Evolutionary conservation across 441 rosid species (phyloP), one percentile per base, ranked within the genome.

Genomic region (Hypseocharis bilobata): DNA sequence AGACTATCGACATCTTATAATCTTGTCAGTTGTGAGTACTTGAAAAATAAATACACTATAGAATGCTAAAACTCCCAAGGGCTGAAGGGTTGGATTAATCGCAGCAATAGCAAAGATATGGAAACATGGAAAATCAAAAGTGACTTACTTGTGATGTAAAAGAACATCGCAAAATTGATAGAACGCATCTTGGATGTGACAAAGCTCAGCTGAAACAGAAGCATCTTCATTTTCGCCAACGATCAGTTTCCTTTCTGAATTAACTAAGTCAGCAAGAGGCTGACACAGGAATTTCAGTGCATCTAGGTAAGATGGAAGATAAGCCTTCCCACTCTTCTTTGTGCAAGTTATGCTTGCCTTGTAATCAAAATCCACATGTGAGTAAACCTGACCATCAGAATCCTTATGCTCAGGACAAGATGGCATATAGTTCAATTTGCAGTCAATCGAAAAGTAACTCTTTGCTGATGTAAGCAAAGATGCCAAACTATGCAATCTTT

Each of bases 241-340:
- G 62, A 89, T 71, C 55, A 76, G 75, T 60, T 85, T 80, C 73
- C 82, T 85, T 77, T 81, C 80, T 20, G 75, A 78, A 77, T 84
- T 82, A 52, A 89, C 80, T 67, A 78, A 77, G 70, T 86, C 90
- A 62, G 89, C 88, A 61, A 93, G 87, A 4, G 90, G 96, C 74
- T 82, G 85, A 76, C 97, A 88, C 75, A 91, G 80, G 78, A 88
- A 93, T 73, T 76, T 81, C 81, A 91, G 63, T 65, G 85, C 87
- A 75, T 77, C 78, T 36, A 84, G 63, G 82, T 78, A 87, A 60
- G 77, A 78, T 29, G 34, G 65, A 62, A 76, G 65, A 76, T 71
- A 81, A 78, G 74, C 80, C 51, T 68, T 72, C 68, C 63, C 20
- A 56, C 70, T 75, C 70, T 70, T 74, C 55, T 76, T 72, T 62